These are phyloP conservation scores for Thuidium tamariscinum DNA, from an alignment of 225 moss, liverwort and hornwort species.

Conservation along the genomic window DNA sequence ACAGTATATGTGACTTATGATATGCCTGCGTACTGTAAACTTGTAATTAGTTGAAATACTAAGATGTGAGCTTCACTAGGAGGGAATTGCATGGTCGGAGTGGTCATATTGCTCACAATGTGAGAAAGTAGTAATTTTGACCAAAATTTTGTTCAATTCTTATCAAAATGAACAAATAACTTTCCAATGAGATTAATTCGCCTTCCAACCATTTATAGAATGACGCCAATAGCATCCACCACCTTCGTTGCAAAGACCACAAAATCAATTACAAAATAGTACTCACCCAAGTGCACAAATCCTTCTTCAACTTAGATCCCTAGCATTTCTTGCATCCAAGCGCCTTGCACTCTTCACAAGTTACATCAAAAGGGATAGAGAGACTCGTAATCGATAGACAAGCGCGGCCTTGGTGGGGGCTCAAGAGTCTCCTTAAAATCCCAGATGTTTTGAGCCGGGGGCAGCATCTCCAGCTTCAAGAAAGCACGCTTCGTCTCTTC, in stretches of 20 bases:
- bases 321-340: neutral
- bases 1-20: neutral
- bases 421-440: conserved; percentile 21
- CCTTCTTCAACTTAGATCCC: neutral
- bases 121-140: neutral
- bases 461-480: conserved; percentile 35
- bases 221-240: neutral
- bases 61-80: neutral
- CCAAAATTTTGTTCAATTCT: neutral
- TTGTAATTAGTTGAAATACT: neutral
- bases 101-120: neutral
- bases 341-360: neutral
- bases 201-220: neutral
- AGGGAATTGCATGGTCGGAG: neutral
- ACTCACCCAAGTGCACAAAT: neutral
- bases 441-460: conserved; percentile 36
- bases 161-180: neutral
- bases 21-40: neutral
- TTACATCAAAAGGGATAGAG: conserved; percentile 8
- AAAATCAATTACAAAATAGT: neutral
- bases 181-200: neutral
- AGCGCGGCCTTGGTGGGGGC: conserved; percentile 30
- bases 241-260: neutral
- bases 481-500: conserved; percentile 29
- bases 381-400: conserved; percentile 28